Percentiles rank a stretch among this genome's conserved stretches.
Conservation (phyloP, 441 rosid genomes). For the Arabidopsis hybrid region DNA sequence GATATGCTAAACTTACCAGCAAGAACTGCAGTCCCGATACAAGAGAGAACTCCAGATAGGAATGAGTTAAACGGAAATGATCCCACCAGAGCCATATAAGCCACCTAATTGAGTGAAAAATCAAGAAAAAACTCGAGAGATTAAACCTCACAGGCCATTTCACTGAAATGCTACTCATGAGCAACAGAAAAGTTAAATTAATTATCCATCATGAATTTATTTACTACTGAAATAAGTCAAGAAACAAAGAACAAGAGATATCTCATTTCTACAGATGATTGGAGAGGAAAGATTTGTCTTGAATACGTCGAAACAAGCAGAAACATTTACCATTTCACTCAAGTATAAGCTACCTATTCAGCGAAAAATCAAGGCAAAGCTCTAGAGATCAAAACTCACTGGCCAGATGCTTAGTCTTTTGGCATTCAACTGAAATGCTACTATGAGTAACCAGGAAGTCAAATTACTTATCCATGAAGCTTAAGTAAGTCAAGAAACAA, state of each 20-base stretch:
- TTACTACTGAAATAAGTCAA: neutral
- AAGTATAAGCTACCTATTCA: too few relatives aligned
- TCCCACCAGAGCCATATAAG: slow-evolving; percentile 94
- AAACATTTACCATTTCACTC: neutral
- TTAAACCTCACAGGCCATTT: neutral
- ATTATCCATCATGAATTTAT: neutral
- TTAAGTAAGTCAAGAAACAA: too few relatives aligned
- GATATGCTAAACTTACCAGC: slow-evolving; percentile 66
- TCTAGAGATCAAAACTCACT: too few relatives aligned
- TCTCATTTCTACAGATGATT: slow-evolving; percentile 3
- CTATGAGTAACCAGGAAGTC: too few relatives aligned
- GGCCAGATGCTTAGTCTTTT: too few relatives aligned
- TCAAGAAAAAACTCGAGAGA: neutral
- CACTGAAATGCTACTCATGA: slow-evolving; percentile 4
- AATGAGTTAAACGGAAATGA: slow-evolving; percentile 98
- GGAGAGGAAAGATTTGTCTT: too few relatives aligned
- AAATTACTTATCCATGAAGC: too few relatives aligned
- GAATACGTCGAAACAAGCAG: too few relatives aligned
- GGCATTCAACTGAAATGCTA: too few relatives aligned
- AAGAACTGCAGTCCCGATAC: slow-evolving; percentile 91
- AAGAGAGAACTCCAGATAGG: slow-evolving; percentile 93
- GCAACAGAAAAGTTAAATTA: neutral
- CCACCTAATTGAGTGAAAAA: slow-evolving; percentile 61
- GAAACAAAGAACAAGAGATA: neutral
- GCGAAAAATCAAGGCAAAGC: too few relatives aligned